Evolutionary conservation across 768 basidiomycete species (phyloP).

Genomic region (Kwoniella sp.): DNA sequence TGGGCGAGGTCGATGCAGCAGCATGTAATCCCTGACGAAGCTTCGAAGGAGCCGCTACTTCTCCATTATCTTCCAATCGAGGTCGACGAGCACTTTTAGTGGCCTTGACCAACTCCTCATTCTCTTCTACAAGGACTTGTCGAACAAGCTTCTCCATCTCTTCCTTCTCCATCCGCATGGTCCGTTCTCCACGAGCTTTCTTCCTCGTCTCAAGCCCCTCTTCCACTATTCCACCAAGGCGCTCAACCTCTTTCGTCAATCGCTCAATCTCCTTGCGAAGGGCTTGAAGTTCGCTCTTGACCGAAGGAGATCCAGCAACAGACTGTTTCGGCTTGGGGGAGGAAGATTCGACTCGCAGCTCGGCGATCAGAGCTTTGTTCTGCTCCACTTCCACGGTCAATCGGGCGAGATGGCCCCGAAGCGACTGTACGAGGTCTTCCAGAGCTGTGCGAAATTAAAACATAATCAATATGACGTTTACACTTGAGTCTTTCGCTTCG

Average conservation of each 20-base stretch:
- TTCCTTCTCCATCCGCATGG: conserved; percentile 40
- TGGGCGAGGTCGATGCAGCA: conserved; percentile 29
- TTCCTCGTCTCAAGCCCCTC: conserved; percentile 77
- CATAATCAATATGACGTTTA: too few species aligned
- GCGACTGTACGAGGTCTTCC: conserved; percentile 72
- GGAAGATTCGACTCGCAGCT: conserved; percentile 29
- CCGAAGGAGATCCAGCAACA: neutral
- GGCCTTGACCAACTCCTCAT: conserved; percentile 67
- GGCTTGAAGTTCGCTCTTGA: conserved; percentile 59
- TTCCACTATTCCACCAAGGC: conserved; percentile 82
- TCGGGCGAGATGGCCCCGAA: conserved; percentile 73
- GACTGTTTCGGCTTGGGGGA: conserved; percentile 5
- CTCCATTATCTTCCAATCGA: conserved; percentile 62
- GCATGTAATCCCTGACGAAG: conserved; percentile 44
- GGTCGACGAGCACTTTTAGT: too few species aligned
- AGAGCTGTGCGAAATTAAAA: conserved; percentile 66
- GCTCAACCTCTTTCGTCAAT: conserved; percentile 80
- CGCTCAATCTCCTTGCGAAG: conserved; percentile 76
- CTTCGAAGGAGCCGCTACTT: conserved; percentile 33
- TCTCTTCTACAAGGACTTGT: conserved; percentile 38
- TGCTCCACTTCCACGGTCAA: conserved; percentile 73
- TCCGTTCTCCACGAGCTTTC: conserved; percentile 60
- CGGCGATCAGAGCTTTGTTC: conserved; percentile 67
- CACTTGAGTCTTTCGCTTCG: too few species aligned
- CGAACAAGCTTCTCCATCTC: conserved; percentile 26